Evolutionary conservation across 78 protist genomes (phyloP).

Genomic region (Creolimax fragrantissima): DNA sequence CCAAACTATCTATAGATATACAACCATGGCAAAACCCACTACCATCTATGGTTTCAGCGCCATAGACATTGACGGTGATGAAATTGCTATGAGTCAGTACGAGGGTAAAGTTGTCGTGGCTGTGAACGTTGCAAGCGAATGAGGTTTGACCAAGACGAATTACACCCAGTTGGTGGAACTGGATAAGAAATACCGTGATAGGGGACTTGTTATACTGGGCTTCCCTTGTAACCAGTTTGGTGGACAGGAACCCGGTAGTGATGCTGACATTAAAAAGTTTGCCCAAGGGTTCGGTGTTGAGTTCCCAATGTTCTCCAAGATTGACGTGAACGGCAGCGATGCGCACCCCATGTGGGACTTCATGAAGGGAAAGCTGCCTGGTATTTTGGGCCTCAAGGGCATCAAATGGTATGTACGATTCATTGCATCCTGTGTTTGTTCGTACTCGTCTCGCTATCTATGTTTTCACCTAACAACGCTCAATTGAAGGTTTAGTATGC

Average conservation of each 20-base stretch:
- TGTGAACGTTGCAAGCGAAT: conserved; percentile 9
- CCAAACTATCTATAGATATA: too few species aligned
- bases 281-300: conserved; percentile 4
- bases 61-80: not conserved
- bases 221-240: conserved; percentile 33
- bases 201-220: conserved; percentile 9
- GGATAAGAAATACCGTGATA: not conserved
- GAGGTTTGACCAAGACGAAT: conserved; percentile 2
- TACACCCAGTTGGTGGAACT: conserved; percentile 7
- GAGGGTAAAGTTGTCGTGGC: not conserved
- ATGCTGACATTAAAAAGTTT: conserved; percentile 39
- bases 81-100: not conserved
- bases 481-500: too few species aligned
- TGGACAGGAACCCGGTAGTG: conserved; percentile 56
- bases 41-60: too few species aligned
- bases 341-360: conserved; percentile 35
- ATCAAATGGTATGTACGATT: conserved; percentile 41
- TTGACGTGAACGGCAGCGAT: conserved; percentile 52
- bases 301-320: conserved; percentile 38
- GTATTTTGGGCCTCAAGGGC: conserved; percentile 14
- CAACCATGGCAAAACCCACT: too few species aligned
- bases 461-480: too few species aligned
- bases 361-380: conserved; percentile 11
- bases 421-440: too few species aligned
- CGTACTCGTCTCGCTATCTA: too few species aligned